Base-by-base conservation (phyloP, 805 yeast species). In the Maudiozyma bulderi region DNA sequence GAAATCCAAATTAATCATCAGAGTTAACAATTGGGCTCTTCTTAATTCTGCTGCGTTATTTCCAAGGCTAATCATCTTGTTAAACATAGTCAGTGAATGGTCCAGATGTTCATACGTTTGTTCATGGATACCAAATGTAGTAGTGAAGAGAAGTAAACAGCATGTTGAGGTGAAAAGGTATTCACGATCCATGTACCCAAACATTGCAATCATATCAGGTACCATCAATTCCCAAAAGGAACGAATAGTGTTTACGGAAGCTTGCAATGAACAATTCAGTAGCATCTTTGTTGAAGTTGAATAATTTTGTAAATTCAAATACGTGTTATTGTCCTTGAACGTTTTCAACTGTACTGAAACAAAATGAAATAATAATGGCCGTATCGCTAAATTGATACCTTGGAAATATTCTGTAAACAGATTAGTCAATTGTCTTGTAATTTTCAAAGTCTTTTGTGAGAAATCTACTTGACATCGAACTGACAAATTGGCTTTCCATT, bases 171-270 rank as follows among this genome's bases (percentile, higher is more conserved):
- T 84, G 62, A 84, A 85, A 28, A 85, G 68, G 59, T 85, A 85
- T 58, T 85, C 95, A 57, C 95, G 72, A 60, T 85, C 95, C 91
- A 85, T 84, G 72, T 86, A 85, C 2, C 95, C 93, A 67, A 85
- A 85, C 42, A 84, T 65, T 0, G 95, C 91, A n/a, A 85, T 82
- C 88, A 83, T 82, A 54, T 83, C 84, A 49, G 82, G 85, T 0
- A 85, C 86, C 60, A 82, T 71, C 44, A 85, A 68, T 0, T 84
- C 81, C 91, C 91, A 84, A 3, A 85, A 68, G 0, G 84, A 78
- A 53, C 86, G 71, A 39, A 85, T 78, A 0, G 89, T 81, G 59
- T 84, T 84, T 44, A 85, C 82, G 0, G 90, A 83, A 0, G 89
- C 91, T 60, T 84, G 91, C 62, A 85, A 80, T 0, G 90, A 82